Evolutionary conservation across 306 rosid species (phyloP).

Genomic region (Begonia loranthoides): DNA sequence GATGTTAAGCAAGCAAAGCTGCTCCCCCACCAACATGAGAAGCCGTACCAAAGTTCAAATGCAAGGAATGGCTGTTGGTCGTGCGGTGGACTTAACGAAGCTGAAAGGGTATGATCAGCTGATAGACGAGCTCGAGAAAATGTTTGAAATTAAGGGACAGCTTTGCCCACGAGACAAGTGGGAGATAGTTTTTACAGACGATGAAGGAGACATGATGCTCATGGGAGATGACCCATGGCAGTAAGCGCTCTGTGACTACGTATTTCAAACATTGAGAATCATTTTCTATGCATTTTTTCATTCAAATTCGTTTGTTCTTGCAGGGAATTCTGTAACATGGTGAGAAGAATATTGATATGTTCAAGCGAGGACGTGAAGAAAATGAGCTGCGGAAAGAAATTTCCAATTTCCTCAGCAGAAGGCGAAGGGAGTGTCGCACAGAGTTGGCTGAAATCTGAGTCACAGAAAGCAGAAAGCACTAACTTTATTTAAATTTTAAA

Average conservation of each 20-base stretch:
- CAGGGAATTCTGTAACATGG: slow-evolving; percentile 89
- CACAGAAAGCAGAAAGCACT: background rate
- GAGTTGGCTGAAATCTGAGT: slow-evolving; percentile 48
- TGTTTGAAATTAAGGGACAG: slow-evolving; percentile 86
- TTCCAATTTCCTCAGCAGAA: slow-evolving; percentile 39
- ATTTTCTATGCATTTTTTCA: no score
- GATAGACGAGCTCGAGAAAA: slow-evolving; percentile 55
- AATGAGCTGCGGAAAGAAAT: slow-evolving; percentile 52
- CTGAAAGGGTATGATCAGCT: slow-evolving; percentile 80
- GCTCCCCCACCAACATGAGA: slow-evolving; percentile 35
- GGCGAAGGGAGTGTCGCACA: slow-evolving; percentile 48
- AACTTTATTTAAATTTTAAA: slow-evolving; percentile 4
- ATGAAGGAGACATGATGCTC: slow-evolving; percentile 92
- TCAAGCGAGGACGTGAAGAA: slow-evolving; percentile 77
- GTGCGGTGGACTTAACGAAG: slow-evolving; percentile 76
- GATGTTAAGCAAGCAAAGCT: slow-evolving; percentile 44
- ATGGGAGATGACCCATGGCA: slow-evolving; percentile 82
- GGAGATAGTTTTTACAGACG: slow-evolving; percentile 78
- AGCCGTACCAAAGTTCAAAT: slow-evolving; percentile 97
- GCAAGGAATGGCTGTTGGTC: slow-evolving; percentile 94
- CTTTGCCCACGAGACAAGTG: slow-evolving; percentile 47
- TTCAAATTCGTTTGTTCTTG: slow-evolving; percentile 6
- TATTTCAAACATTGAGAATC: no score
- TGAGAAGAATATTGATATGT: slow-evolving; percentile 69
- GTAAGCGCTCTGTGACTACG: slow-evolving; percentile 28